phyloP scores from a whole-genome alignment of 2,329 filamentous ascomycete genomes.

The Ascochyta viciae-villosae region DNA sequence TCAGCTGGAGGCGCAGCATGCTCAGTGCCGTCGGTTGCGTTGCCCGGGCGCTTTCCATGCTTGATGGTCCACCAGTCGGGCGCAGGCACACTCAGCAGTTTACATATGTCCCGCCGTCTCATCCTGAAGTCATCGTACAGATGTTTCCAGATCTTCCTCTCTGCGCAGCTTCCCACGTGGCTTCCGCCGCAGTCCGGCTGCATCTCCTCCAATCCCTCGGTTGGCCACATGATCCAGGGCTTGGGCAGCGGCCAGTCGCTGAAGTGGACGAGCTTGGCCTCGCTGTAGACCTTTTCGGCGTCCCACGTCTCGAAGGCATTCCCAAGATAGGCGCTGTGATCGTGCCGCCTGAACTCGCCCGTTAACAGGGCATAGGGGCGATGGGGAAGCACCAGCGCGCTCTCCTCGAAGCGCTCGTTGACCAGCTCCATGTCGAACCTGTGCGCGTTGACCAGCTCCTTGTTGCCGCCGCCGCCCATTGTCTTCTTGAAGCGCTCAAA shows the following conservation, averaged over 20 bases:
- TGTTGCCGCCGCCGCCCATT: slow-evolving; percentile 38
- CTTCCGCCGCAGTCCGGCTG: slow-evolving; percentile 54
- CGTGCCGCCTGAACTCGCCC: slow-evolving; percentile 65
- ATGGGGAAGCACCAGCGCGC: slow-evolving; percentile 68
- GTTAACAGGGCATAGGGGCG: slow-evolving; percentile 67
- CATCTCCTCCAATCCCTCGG: slow-evolving; percentile 51
- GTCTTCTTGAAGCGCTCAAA: slow-evolving; percentile 49
- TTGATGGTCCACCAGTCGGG: slow-evolving; percentile 48
- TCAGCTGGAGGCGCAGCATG: slow-evolving; percentile 28
- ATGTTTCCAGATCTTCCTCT: slow-evolving; percentile 54
- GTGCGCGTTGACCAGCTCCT: slow-evolving; percentile 39
- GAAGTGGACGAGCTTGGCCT: slow-evolving; percentile 74
- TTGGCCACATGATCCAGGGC: slow-evolving; percentile 62
- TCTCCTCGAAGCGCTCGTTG: slow-evolving; percentile 66
- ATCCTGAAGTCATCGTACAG: slow-evolving; percentile 55
- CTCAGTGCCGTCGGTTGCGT: slow-evolving; percentile 33
- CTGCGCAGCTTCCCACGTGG: slow-evolving; percentile 41
- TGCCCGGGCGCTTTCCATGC: slow-evolving; percentile 19
- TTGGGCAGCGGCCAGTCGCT: slow-evolving; percentile 76
- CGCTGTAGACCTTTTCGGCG: slow-evolving; percentile 60
- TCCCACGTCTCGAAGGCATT: slow-evolving; percentile 65
- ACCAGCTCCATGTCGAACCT: slow-evolving; percentile 73
- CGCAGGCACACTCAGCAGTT: slow-evolving; percentile 48
- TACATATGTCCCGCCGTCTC: slow-evolving; percentile 52
- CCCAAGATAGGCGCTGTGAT: slow-evolving; percentile 62